Base-by-base conservation (phyloP, 2,329 filamentous ascomycete species). In the Colletotrichum sp. region DNA sequence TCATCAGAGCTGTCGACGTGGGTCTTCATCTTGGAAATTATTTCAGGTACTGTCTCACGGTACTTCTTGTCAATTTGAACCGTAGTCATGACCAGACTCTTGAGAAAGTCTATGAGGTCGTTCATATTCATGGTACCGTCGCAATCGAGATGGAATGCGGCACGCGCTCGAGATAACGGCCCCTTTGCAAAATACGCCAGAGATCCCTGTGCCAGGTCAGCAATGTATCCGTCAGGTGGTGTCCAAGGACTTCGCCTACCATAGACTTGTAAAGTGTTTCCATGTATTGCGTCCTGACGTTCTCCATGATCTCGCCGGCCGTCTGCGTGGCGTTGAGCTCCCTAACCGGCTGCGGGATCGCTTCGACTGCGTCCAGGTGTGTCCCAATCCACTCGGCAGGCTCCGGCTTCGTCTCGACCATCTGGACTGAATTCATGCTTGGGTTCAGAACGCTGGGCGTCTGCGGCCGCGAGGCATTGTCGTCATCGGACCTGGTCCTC, bases 111-210 rank as follows among this genome's bases (percentile, higher is more conserved):
- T 10, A 94, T 88, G 21, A 96, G 86, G 66, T 95, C 91, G 28
- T 86, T 85, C 83, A 93, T 91, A 55, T 92, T 88, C 24, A 93
- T 84, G 26, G 88, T 90, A 8, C 89, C 86, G 81, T 93, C 91
- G 67, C 90, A 90, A 76, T 92, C 90, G 16, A 92, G 85, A 73
- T 93, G 91, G 77, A 95, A 95, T 16, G 92, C 90, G 63, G 93
- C 93, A 75, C 94, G 91, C 61, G 94, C 93, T 79, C 94, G 90
- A 60, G 94, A 95, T 24, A 97, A 86, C 2, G 95, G 94, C 1
- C 94, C 95, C 85, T 97, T 97, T 24, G 93, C 93, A 83, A 96
- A 96, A 83, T 96, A 97, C 74, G 94, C 94, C 72, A 96, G 86
- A 5, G 94, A 95, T 38, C 94, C 94, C 89, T 94, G 58, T 10